phyloP scores from a whole-genome alignment of 1,284 basidiomycete species.

The Cutaneotrichosporon sp. region DNA sequence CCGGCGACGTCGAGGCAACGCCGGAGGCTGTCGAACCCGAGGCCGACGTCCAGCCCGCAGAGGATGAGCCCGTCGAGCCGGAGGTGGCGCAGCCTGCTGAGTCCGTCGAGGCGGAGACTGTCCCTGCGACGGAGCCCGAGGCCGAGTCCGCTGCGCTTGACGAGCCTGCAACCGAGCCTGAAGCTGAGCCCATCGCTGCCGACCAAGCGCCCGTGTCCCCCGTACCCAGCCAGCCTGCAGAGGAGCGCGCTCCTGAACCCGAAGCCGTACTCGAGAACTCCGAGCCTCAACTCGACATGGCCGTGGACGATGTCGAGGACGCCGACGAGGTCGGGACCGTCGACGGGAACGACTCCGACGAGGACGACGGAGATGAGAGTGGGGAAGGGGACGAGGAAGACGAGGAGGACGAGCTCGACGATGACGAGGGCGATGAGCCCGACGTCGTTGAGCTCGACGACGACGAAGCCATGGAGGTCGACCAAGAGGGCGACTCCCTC shows the following conservation, averaged over 20 bases:
- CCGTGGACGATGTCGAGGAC: not conserved
- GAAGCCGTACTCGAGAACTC: not conserved
- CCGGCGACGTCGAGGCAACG: too few species aligned
- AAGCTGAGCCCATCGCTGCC: not conserved
- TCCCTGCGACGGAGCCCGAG: too few species aligned
- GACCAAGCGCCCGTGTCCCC: not conserved
- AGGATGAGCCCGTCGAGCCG: too few species aligned
- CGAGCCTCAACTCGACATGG: not conserved
- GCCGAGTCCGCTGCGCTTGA: too few species aligned
- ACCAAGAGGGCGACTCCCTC: not conserved
- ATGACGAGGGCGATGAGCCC: slow-evolving; percentile 4
- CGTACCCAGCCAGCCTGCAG: not conserved
- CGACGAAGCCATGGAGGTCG: slow-evolving; percentile 1
- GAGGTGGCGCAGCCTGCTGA: too few species aligned
- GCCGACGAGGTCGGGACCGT: not conserved
- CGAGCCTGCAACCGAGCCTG: not conserved
- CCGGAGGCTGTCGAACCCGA: too few species aligned
- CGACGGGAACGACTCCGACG: slow-evolving; percentile 9
- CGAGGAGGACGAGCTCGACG: not conserved
- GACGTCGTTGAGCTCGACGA: slow-evolving; percentile 2
- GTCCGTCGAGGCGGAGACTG: not conserved
- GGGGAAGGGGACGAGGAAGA: not conserved
- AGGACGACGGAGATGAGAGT: slow-evolving; percentile 11
- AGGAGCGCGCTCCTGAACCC: not conserved
- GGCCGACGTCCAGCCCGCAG: too few species aligned